Percentiles rank a stretch among this genome's conserved stretches.
Conservation (phyloP, 805 yeast species). For the Candida morakotiae region DNA sequence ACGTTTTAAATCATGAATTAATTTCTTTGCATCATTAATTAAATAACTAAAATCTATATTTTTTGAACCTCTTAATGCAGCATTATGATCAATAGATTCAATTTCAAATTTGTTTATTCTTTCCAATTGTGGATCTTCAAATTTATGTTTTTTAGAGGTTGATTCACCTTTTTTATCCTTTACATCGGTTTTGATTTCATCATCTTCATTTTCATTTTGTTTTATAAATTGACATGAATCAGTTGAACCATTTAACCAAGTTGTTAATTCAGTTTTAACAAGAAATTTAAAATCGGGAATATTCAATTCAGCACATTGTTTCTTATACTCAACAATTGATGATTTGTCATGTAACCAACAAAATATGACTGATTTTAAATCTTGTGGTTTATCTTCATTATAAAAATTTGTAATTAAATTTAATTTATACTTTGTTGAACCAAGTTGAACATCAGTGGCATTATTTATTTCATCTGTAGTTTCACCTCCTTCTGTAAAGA, state of each 20-base stretch:
- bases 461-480: slow-evolving; percentile 25
- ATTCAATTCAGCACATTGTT: slow-evolving; percentile 59
- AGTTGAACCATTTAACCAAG: slow-evolving; percentile 74
- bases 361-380: slow-evolving; percentile 60
- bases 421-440: slow-evolving; percentile 29
- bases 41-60: slow-evolving; percentile 64
- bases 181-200: slow-evolving; percentile 16
- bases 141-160: slow-evolving; percentile 19
- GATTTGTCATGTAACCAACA: slow-evolving; percentile 76
- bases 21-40: slow-evolving; percentile 60
- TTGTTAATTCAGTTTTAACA: slow-evolving; percentile 78
- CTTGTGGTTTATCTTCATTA: slow-evolving; percentile 45
- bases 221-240: slow-evolving; percentile 49
- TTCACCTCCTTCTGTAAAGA: slow-evolving; percentile 13
- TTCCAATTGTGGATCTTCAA: slow-evolving; percentile 47
- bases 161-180: slow-evolving; percentile 6
- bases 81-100: slow-evolving; percentile 53
- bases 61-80: slow-evolving; percentile 62
- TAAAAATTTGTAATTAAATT: slow-evolving; percentile 51
- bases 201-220: slow-evolving; percentile 18
- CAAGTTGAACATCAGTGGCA: slow-evolving; percentile 33
- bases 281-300: slow-evolving; percentile 74
- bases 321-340: slow-evolving; percentile 76
- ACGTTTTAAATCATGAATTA: slow-evolving; percentile 49
- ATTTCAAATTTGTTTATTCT: slow-evolving; percentile 46